Percentiles rank a stretch among this genome's conserved stretches.
Evolutionary conservation across 345 rosid genomes (phyloP).

Genomic region (Hypericum androsaemum): DNA sequence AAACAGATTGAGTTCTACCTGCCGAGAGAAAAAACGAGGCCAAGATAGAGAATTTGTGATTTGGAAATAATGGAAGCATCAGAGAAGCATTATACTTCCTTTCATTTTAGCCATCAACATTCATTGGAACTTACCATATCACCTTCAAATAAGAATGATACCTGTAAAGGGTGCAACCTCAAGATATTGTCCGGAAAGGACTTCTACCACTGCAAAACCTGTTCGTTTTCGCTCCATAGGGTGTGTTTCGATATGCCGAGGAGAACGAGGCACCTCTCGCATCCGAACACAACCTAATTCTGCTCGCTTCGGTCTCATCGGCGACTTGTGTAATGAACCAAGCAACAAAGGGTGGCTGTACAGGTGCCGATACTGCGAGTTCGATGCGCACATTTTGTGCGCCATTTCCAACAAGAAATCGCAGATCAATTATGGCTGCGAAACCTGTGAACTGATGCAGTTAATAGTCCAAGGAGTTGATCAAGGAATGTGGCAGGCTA

Average conservation of each 20-base stretch:
- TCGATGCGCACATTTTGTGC: conserved; percentile 38
- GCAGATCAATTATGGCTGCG: neutral
- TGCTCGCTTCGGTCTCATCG: conserved; percentile 20
- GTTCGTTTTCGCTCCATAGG: conserved; percentile 31
- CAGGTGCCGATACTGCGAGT: conserved; percentile 42
- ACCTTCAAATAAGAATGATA: neutral
- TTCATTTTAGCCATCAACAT: conserved; percentile 47
- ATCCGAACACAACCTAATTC: conserved; percentile 26
- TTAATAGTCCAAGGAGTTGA: conserved; percentile 16
- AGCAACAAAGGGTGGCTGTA: conserved; percentile 8
- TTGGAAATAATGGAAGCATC: neutral
- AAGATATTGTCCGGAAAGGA: conserved; percentile 20
- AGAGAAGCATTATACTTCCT: conserved; percentile 2
- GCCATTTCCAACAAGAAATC: conserved; percentile 20
- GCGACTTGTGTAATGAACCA: conserved; percentile 30
- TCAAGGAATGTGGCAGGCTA: neutral
- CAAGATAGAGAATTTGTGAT: neutral
- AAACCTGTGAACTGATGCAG: conserved; percentile 9
- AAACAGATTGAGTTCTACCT: too few species aligned
- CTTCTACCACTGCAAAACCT: conserved; percentile 35
- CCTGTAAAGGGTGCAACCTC: conserved; percentile 32
- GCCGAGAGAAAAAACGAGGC: neutral
- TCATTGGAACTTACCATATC: conserved; percentile 10
- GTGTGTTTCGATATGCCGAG: conserved; percentile 34
- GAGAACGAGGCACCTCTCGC: conserved; percentile 33